Percentiles rank a stretch among this genome's conserved stretches.
These are phyloP conservation scores for Trypanosoma conorhini DNA, from an alignment of 208 protist species.

Conservation along the genomic window DNA sequence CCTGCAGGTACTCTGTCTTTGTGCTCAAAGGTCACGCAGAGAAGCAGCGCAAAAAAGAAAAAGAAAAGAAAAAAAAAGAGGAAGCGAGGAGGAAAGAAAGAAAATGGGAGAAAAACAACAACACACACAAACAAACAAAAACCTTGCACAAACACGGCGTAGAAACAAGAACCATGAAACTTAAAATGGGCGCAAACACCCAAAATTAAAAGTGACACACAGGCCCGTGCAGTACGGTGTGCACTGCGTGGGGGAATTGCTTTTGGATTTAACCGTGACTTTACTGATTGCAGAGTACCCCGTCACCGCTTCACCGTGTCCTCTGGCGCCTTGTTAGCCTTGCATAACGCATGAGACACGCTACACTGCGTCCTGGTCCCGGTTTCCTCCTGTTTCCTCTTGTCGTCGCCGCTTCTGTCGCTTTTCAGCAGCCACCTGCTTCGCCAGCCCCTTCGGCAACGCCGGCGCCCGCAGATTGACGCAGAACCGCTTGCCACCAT, in stretches of 20 bases:
- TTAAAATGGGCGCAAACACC: too few species aligned
- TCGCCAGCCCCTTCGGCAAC: slow-evolving; percentile 52
- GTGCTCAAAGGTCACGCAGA: background rate
- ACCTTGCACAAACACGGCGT: too few species aligned
- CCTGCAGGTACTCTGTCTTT: background rate
- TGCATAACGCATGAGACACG: background rate
- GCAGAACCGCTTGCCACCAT: slow-evolving; percentile 42
- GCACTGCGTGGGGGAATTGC: too few species aligned
- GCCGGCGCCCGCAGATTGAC: slow-evolving; percentile 54
- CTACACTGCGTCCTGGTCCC: background rate
- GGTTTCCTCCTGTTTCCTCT: slow-evolving; percentile 13
- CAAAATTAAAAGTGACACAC: too few species aligned
- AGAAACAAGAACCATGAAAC: too few species aligned
- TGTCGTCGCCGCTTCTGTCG: slow-evolving; percentile 33
- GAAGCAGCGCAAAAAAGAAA: background rate
- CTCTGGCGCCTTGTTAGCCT: background rate
- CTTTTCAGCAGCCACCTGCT: slow-evolving; percentile 16
- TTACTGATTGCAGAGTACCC: too few species aligned
- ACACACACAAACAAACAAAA: background rate
- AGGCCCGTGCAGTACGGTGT: too few species aligned
- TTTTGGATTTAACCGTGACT: too few species aligned
- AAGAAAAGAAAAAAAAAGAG: slow-evolving; percentile 1
- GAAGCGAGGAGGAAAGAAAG: slow-evolving; percentile 6
- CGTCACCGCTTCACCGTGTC: too few species aligned
- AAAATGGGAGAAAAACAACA: background rate